Evolutionary conservation across 805 yeast species (phyloP), one percentile per base, ranked within the genome.

Genomic region (Metschnikowia borealis): DNA sequence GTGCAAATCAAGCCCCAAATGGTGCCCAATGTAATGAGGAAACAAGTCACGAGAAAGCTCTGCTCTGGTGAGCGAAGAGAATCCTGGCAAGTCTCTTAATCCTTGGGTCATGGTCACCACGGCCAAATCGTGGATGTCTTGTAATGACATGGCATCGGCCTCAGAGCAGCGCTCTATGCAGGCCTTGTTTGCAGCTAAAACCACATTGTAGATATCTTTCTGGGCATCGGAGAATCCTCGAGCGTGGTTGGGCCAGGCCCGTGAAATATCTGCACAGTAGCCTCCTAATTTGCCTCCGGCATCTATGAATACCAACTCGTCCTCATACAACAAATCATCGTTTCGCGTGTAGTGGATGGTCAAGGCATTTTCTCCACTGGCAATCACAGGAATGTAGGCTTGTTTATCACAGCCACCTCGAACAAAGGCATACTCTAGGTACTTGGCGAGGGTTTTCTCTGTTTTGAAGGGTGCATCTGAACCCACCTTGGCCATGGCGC

Each of bases 21-120:
- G 90, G 66, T 94, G 99, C 5, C 99, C 99, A 57, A 94, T 84
- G 64, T 88, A 90, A 66, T 94, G 99, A 0, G 98, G 98, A 63
- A 91, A 94, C 35, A 87, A 68, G 20, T 55, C 54, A 35, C 81
- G 62, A 36, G 77, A 68, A 40, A 83, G 75, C 46, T 84, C 85
- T 66, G 77, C 69, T 31, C 73, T 74, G 43, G 77, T 73, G 18
- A 84, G 64, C 20, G 70, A 64, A 1, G 73, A 58, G 57, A 91
- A 81, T 0, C 98, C 97, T 0, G 75, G 65, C 43, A 85, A 76
- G 56, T 88, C 84, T 52, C 77, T 75, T 50, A 94, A 71, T 56
- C 88, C 96, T 46, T 70, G 65, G 26, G 79, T 77, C 72, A 92
- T 73, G 37, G 71, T 65, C 3, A 68, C 62, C 18, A 87, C 83